A percentile compares a stretch with the other conserved stretches of the same genome.
phyloP scores from a whole-genome alignment of 78 protist species.

The Polysphondylium violaceum region DNA sequence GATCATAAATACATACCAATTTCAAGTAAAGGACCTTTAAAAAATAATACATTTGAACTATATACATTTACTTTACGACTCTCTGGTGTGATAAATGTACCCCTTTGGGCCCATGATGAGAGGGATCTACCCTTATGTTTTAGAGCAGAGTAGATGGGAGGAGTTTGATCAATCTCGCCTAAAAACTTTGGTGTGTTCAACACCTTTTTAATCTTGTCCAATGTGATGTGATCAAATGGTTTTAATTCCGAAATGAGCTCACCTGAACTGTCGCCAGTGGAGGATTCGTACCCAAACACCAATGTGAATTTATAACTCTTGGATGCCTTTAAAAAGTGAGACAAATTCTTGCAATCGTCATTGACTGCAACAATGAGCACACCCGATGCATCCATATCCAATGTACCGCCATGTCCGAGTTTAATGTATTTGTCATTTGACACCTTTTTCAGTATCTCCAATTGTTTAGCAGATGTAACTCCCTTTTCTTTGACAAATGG shows the following conservation, averaged over 20 bases:
- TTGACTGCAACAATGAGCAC: conserved; percentile 15
- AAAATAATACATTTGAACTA: background rate
- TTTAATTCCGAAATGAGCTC: background rate
- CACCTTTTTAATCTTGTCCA: background rate
- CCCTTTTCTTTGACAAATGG: background rate
- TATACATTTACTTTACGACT: background rate
- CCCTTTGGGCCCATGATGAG: background rate
- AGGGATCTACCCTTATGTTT: background rate
- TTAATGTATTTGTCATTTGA: background rate
- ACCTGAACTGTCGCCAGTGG: conserved; percentile 31
- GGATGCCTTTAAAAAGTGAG: background rate
- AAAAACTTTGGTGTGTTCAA: background rate
- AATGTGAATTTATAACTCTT: conserved; percentile 13
- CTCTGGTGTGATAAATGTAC: background rate
- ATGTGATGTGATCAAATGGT: background rate
- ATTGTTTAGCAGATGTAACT: background rate
- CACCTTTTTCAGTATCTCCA: background rate
- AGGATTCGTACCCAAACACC: conserved; percentile 33
- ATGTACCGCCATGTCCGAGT: conserved; percentile 53
- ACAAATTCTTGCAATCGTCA: conserved; percentile 2
- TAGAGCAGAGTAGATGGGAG: conserved; percentile 39
- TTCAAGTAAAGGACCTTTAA: background rate
- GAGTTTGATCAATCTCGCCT: conserved; percentile 20
- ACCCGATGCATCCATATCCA: conserved; percentile 33
- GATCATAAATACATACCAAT: background rate